Base-by-base conservation (phyloP, 2,329 filamentous ascomycete genomes). In the Xylariaceae sp. region DNA sequence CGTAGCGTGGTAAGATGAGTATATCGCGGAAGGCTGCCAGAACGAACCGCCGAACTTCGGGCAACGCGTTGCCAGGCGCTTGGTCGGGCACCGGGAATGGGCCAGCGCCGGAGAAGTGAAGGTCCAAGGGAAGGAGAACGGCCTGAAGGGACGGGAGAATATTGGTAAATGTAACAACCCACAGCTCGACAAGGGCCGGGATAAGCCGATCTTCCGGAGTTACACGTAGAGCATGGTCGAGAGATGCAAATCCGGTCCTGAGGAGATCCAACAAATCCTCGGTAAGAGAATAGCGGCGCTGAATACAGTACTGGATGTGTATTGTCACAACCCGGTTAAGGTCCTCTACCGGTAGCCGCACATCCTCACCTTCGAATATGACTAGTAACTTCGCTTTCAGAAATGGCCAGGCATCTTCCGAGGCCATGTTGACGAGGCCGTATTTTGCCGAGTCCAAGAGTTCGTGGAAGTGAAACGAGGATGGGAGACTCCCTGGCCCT, bases 71-170 rank as follows among this genome's bases (percentile, higher is more conserved):
- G 43, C 97, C 90, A 28, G 81, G 79, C 4, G 89, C 85, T 62
- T 94, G 83, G 4, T 87, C 80, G 0, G 76, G 63, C 1, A 75
- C 81, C 75, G 97, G 83, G 39, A 97, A 75, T 0, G 78, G 71
- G 12, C 92, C 92, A 32, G 76, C 76, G 5, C 90, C 92, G 37
- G 87, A 83, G 59, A 98, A 94, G 59, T 98, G 92, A 9, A 95
- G 76, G 56, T 98, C 92, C 1, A 98, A 68, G 0, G 89, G 92
- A 2, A 98, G 68, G 57, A 98, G 96, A 1, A 96, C 89, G 1
- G 90, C 88, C 66, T 97, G 90, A 53, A 98, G 81, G 57, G 95
- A 97, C 0, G 92, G 92, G 4, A 97, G 66, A 26, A 97, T 86
- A 5, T 78, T 85, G 3, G 88, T 90, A 55, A 96, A 96, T 0